Conservation (phyloP, 73 alveolate genomes). For the Paramecium tetraurelia region DNA sequence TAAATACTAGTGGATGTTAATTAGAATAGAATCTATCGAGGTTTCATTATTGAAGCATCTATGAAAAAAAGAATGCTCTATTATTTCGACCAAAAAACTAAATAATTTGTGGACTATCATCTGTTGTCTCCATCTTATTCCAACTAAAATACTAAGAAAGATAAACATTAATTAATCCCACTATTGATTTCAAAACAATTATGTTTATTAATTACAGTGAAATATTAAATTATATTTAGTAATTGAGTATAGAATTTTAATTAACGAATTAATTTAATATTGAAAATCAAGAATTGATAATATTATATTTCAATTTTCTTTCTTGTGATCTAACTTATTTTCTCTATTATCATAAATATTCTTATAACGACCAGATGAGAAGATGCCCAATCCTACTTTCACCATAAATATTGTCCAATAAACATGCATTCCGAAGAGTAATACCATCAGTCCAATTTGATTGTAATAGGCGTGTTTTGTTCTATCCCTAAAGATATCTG, state of each 20-base stretch:
- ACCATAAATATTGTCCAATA: constrained; percentile 60
- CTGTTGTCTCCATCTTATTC: no score
- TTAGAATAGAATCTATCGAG: no score
- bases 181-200: no score
- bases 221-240: no score
- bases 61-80: constrained; percentile 1
- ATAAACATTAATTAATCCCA: no score
- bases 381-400: constrained; percentile 52
- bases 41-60: constrained; percentile 3
- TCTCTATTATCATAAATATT: constrained; percentile 59
- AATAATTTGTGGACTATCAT: no score
- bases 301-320: background rate
- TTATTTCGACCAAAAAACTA: background rate
- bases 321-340: background rate
- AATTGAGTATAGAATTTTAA: no score
- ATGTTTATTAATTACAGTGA: no score
- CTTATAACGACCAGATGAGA: constrained; percentile 50
- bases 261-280: no score
- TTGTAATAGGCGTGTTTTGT: background rate
- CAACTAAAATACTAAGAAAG: no score
- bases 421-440: constrained; percentile 45
- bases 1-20: no score
- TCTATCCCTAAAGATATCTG: background rate
- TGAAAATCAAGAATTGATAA: no score
- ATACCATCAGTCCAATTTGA: background rate